Base-by-base conservation (phyloP, 2,329 filamentous ascomycete genomes). In the Leptoxyphium fumago region DNA sequence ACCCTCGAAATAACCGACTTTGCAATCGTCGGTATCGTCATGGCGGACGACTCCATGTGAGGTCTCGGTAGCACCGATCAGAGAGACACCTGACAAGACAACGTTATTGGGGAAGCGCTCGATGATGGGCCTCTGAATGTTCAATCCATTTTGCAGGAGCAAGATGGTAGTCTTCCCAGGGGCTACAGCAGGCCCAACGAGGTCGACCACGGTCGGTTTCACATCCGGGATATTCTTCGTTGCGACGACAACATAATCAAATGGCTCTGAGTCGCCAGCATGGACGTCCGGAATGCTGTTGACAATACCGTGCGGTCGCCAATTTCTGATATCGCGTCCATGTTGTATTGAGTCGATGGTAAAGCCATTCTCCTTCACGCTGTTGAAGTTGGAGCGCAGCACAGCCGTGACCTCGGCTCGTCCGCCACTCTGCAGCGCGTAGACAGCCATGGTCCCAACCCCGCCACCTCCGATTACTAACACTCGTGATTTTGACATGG, bases 81-180 rank as follows among this genome's bases (percentile, higher is more conserved):
- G 60, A 2, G 66, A 69, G 8, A 78, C 65, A 2, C 72, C 72
- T 2, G 69, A 73, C 1, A 80, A 61, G 6, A 77, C 52, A 0
- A 68, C 55, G 46, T 74, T 78, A 2, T 54, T 46, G 0, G 75
- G 74, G 51, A 77, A 77, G 1, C 60, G 56, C 1, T 53, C 45
- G n/a, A 73, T 54, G 14, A 79, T 53, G 0, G 74, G 73, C 38
- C 65, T 68, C 49, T 80, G 74, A 48, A 80, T 79, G 51, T 78
- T 76, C n/a, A 80, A 59, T 0, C 77, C 76, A 52, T 80, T 80
- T 48, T 80, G 77, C 5, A 76, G 61, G 7, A 80, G 65, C 0
- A 78, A 63, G 39, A 80, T 71, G 26, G 65, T 64, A 0, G 75
- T 77, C 18, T 68, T 61, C 1, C 63, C 64, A 1, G 66, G 63